phyloP scores from a whole-genome alignment of 2,329 filamentous ascomycete species.

The Hypoxylon sp. region DNA sequence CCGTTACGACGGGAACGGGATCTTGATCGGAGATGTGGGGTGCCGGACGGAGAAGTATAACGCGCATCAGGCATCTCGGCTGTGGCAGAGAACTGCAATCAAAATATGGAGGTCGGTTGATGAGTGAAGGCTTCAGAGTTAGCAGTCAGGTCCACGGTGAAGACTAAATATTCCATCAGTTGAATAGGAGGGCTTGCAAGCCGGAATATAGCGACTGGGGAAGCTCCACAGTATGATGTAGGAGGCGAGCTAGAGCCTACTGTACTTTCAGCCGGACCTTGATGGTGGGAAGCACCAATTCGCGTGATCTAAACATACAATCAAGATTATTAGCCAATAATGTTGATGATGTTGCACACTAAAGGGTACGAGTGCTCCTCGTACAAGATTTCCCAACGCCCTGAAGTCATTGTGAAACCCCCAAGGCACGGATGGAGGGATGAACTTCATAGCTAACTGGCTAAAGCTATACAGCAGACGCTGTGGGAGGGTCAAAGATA shows the following conservation, averaged over 20 bases:
- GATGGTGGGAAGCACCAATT: conserved; percentile 15
- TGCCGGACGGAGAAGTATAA: conserved; percentile 43
- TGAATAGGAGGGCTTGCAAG: not conserved
- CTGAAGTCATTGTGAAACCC: not conserved
- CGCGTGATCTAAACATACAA: no score
- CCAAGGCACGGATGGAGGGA: not conserved
- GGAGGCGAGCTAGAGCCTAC: conserved; percentile 2
- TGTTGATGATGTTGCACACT: not conserved
- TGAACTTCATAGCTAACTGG: not conserved
- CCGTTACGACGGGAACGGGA: conserved; percentile 21
- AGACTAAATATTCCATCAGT: not conserved
- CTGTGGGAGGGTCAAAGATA: conserved; percentile 27
- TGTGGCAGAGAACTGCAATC: not conserved
- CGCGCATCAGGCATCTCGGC: conserved; percentile 36
- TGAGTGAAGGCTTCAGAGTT: not conserved
- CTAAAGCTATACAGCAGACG: not conserved
- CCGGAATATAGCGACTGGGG: not conserved
- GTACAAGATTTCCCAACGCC: not conserved
- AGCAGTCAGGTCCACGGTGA: not conserved
- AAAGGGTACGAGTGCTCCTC: not conserved
- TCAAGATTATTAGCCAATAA: not conserved
- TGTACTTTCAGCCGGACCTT: not conserved
- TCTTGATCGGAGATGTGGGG: conserved; percentile 36
- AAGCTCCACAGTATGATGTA: conserved; percentile 29
- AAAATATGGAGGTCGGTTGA: not conserved